Percentiles rank a stretch among this genome's conserved stretches.
These are phyloP conservation scores for Penicillium palitans DNA, from an alignment of 2,329 filamentous ascomycete genomes.

Conservation along the genomic window DNA sequence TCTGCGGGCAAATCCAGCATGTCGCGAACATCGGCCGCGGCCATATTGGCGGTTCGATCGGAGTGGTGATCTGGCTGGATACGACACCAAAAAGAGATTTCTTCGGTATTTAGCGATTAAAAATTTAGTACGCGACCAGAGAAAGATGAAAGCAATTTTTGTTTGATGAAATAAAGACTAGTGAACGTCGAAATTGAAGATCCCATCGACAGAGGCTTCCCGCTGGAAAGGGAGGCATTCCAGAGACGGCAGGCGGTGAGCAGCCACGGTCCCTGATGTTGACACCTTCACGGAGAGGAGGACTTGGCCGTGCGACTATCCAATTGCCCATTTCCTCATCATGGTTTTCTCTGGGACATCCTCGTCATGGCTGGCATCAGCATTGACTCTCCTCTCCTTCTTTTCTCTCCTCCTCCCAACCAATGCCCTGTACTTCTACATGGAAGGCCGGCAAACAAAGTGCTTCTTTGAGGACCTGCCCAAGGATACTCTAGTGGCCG, in stretches of 20 bases:
- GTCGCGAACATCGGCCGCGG: slow-evolving; percentile 81
- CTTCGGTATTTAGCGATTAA: background rate
- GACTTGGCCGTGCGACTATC: slow-evolving; percentile 14
- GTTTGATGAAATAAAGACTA: slow-evolving; percentile 15
- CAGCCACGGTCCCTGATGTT: slow-evolving; percentile 30
- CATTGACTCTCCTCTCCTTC: slow-evolving; percentile 65
- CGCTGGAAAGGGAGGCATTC: slow-evolving; percentile 26
- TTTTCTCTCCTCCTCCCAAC: slow-evolving; percentile 62
- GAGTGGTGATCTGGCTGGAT: background rate
- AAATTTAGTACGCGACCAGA: background rate
- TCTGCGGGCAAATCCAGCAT: slow-evolving; percentile 75
- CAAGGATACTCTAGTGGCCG: slow-evolving; percentile 94
- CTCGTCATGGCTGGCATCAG: slow-evolving; percentile 42
- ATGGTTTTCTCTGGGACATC: slow-evolving; percentile 41
- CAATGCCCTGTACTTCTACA: slow-evolving; percentile 91
- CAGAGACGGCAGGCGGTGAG: slow-evolving; percentile 26
- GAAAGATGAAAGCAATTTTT: slow-evolving; percentile 6
- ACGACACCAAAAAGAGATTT: background rate
- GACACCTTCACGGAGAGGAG: slow-evolving; percentile 18
- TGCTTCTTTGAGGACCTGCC: slow-evolving; percentile 99
- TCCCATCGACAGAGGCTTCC: slow-evolving; percentile 19
- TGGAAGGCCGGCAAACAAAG: slow-evolving; percentile 81
- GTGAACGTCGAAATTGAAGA: slow-evolving; percentile 9
- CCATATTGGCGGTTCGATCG: slow-evolving; percentile 53
- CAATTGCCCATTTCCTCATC: slow-evolving; percentile 16